Percentiles rank a stretch among this genome's conserved stretches.
Evolutionary conservation across 495 filamentous ascomycete species (phyloP).

Genomic region (Beverwykella pulmonaria): DNA sequence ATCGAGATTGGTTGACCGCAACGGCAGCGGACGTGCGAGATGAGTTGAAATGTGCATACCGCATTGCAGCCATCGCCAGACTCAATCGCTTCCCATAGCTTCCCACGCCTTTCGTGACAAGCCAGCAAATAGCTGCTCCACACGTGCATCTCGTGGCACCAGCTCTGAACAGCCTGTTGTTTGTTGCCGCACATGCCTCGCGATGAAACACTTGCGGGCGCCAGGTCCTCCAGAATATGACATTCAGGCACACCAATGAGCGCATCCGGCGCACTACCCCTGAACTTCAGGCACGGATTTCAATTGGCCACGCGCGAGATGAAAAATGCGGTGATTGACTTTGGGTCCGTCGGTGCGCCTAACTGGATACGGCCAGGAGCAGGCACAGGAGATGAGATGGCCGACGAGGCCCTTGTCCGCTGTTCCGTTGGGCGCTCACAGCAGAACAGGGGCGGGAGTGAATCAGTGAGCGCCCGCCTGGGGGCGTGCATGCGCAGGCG

Average conservation of each 20-base stretch:
- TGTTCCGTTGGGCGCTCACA: background rate
- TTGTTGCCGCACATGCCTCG: background rate
- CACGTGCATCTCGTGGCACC: background rate
- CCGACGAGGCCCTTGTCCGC: constrained; percentile 2
- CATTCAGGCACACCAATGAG: constrained; percentile 33
- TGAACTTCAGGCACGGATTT: constrained; percentile 5
- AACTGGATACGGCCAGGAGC: background rate
- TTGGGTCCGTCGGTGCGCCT: constrained; percentile 1
- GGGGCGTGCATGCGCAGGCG: background rate
- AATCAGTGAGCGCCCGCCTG: background rate
- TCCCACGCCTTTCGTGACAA: background rate
- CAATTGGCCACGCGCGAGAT: constrained; percentile 26
- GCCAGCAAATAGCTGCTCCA: background rate
- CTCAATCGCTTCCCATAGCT: background rate
- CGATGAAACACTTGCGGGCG: constrained; percentile 9
- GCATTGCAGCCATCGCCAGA: too few species aligned
- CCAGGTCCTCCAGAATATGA: background rate
- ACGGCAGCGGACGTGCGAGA: background rate
- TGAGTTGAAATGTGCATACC: background rate
- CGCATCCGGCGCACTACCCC: background rate
- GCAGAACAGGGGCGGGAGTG: background rate
- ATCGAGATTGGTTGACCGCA: background rate
- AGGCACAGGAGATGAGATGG: constrained; percentile 23
- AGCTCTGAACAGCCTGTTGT: background rate
- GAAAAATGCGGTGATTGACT: constrained; percentile 15